These are phyloP conservation scores for Apostasia shenzhenica DNA, from an alignment of 106 monocot genomes.

Conservation along the genomic window DNA sequence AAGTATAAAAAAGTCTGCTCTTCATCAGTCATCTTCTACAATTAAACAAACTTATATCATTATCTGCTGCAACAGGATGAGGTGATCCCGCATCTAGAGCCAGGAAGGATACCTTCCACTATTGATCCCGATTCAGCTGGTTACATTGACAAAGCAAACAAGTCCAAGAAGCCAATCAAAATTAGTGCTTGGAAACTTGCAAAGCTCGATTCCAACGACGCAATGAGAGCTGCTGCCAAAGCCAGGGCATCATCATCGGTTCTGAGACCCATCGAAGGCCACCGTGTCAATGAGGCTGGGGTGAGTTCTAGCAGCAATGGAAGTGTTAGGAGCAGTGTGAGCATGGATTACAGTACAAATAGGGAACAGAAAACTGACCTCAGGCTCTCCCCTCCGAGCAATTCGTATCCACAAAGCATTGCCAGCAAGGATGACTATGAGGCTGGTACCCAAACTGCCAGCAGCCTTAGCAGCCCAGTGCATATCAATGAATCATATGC, in stretches of 20 bases:
- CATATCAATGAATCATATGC: constrained; percentile 34
- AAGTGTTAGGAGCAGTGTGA: constrained; percentile 71
- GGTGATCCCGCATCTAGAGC: constrained; percentile 84
- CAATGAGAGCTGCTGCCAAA: constrained; percentile 75
- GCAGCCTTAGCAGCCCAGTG: constrained; percentile 76
- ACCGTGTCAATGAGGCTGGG: constrained; percentile 25
- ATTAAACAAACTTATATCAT: too few relatives aligned
- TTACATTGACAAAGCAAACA: constrained; percentile 36
- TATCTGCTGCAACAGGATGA: constrained; percentile 59
- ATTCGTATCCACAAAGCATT: constrained; percentile 66
- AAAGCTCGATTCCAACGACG: constrained; percentile 73
- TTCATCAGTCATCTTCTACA: too few relatives aligned
- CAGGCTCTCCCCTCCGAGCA: constrained; percentile 39
- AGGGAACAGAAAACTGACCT: constrained; percentile 34
- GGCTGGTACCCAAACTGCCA: constrained; percentile 54
- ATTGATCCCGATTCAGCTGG: constrained; percentile 79
- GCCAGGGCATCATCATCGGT: constrained; percentile 94
- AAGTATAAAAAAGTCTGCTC: background rate
- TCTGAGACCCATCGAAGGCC: constrained; percentile 62
- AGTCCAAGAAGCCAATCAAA: constrained; percentile 68
- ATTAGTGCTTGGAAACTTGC: constrained; percentile 97
- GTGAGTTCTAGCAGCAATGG: constrained; percentile 45
- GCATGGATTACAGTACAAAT: constrained; percentile 42
- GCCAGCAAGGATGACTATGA: constrained; percentile 83
- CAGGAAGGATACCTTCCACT: constrained; percentile 85